phyloP scores from a whole-genome alignment of 1,284 basidiomycete species.

The Moesziomyces sp. region DNA sequence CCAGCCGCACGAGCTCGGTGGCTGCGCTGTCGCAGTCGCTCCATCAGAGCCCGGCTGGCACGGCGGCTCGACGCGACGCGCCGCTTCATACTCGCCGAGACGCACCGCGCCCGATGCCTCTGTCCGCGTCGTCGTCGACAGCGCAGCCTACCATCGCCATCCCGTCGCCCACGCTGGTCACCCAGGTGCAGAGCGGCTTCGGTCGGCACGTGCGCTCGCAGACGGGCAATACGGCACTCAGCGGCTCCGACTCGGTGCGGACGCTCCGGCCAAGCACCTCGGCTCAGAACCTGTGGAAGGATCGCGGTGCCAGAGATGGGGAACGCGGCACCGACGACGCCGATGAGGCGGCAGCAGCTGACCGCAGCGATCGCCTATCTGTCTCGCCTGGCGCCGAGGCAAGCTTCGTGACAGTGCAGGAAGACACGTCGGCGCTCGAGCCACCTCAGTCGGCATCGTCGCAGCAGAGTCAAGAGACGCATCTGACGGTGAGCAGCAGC shows the following conservation, averaged over 20 bases:
- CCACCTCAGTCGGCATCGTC: slow-evolving; percentile 44
- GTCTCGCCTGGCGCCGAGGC: slow-evolving; percentile 23
- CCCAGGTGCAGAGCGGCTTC: slow-evolving; percentile 46
- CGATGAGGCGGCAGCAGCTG: slow-evolving; percentile 5
- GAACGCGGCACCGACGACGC: slow-evolving; percentile 2
- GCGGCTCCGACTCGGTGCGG: slow-evolving; percentile 44
- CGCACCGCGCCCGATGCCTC: slow-evolving; percentile 10
- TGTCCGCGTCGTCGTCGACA: slow-evolving; percentile 13
- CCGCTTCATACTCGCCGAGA: slow-evolving; percentile 26
- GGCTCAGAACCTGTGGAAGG: slow-evolving; percentile 44
- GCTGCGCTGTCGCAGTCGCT: slow-evolving; percentile 38
- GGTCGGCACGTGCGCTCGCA: slow-evolving; percentile 43
- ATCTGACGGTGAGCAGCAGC: slow-evolving; percentile 34
- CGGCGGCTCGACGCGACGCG: slow-evolving; percentile 8
- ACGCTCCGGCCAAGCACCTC: slow-evolving; percentile 54
- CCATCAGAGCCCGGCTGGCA: slow-evolving; percentile 22
- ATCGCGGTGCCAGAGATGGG: slow-evolving; percentile 1
- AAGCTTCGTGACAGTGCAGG: slow-evolving; percentile 41
- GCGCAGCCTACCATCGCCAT: slow-evolving; percentile 16
- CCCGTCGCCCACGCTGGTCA: slow-evolving; percentile 35
- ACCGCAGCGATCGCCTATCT: slow-evolving; percentile 30
- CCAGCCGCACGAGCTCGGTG: slow-evolving; percentile 16
- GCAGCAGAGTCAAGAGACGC: slow-evolving; percentile 35
- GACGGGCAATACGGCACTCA: slow-evolving; percentile 33
- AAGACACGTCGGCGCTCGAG: slow-evolving; percentile 19